phyloP scores from a whole-genome alignment of 2,329 filamentous ascomycete species.

The Pseudocercospora vitis region DNA sequence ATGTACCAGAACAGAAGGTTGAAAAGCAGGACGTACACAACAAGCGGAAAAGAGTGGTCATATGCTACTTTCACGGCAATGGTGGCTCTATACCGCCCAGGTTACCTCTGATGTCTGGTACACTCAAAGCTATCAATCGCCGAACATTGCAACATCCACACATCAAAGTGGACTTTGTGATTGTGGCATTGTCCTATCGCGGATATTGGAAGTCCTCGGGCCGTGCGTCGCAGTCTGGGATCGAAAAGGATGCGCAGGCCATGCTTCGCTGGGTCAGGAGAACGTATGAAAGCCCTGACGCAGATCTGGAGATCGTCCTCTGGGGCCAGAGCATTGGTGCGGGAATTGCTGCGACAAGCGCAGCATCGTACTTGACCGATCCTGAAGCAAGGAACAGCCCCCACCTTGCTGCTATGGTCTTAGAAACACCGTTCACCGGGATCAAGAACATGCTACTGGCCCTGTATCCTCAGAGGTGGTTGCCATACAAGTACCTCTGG shows the following conservation, averaged over 20 bases:
- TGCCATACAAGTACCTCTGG: constrained; percentile 73
- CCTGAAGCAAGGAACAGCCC: constrained; percentile 28
- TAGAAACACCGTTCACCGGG: constrained; percentile 76
- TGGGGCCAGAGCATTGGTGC: constrained; percentile 80
- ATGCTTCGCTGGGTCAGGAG: constrained; percentile 62
- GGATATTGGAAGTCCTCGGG: constrained; percentile 79
- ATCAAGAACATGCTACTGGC: constrained; percentile 68
- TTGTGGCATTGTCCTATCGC: constrained; percentile 59
- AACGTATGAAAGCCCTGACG: constrained; percentile 33
- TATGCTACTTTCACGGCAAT: constrained; percentile 55
- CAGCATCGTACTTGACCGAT: constrained; percentile 46
- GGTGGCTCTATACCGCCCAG: constrained; percentile 49
- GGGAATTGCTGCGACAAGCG: constrained; percentile 66
- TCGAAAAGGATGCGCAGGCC: constrained; percentile 67
- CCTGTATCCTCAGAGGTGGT: constrained; percentile 75
- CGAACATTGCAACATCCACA: background rate
- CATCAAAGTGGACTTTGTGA: constrained; percentile 33
- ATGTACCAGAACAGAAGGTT: constrained; percentile 7
- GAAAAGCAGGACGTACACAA: background rate
- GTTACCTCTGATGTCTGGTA: constrained; percentile 48
- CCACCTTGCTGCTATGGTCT: constrained; percentile 54
- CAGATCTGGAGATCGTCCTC: constrained; percentile 54
- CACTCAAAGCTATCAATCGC: constrained; percentile 45
- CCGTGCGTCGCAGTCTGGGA: constrained; percentile 67
- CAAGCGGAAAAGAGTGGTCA: constrained; percentile 36